phyloP scores from a whole-genome alignment of 78 protist genomes.

The Anaeramoeba flamelloides region DNA sequence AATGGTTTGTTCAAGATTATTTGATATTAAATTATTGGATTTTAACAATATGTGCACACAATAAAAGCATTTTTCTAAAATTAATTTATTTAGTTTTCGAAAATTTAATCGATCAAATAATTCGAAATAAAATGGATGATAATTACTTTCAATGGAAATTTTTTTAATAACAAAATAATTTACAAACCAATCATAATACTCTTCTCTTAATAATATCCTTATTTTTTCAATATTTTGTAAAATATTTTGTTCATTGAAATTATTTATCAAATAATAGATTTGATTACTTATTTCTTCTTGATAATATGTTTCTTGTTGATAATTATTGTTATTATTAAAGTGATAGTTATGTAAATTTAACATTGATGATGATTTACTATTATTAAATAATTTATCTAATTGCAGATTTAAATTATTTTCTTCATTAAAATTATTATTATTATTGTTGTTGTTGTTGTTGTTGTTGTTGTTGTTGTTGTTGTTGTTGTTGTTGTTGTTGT shows the following conservation, averaged over 20 bases:
- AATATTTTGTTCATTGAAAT: too few species aligned
- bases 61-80: slow-evolving; percentile 1
- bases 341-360: slow-evolving; percentile 69
- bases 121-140: slow-evolving; percentile 50
- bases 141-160: slow-evolving; percentile 70
- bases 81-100: slow-evolving; percentile 10
- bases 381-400: too few species aligned
- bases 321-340: slow-evolving; percentile 56
- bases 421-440: too few species aligned
- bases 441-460: too few species aligned
- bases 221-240: too few species aligned
- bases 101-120: slow-evolving; percentile 36
- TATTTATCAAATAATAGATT: background rate
- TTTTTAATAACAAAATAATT: slow-evolving; percentile 73
- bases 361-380: too few species aligned
- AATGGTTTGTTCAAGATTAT: slow-evolving; percentile 72
- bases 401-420: too few species aligned
- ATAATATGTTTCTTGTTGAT: slow-evolving; percentile 26
- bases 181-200: too few species aligned
- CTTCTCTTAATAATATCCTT: too few species aligned
- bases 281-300: slow-evolving; percentile 23
- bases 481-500: too few species aligned
- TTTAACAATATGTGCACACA: slow-evolving; percentile 2
- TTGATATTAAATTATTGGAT: too few species aligned
- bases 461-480: too few species aligned